phyloP scores from a whole-genome alignment of 2,329 filamentous ascomycete species.

The Colletotrichum liriopes region DNA sequence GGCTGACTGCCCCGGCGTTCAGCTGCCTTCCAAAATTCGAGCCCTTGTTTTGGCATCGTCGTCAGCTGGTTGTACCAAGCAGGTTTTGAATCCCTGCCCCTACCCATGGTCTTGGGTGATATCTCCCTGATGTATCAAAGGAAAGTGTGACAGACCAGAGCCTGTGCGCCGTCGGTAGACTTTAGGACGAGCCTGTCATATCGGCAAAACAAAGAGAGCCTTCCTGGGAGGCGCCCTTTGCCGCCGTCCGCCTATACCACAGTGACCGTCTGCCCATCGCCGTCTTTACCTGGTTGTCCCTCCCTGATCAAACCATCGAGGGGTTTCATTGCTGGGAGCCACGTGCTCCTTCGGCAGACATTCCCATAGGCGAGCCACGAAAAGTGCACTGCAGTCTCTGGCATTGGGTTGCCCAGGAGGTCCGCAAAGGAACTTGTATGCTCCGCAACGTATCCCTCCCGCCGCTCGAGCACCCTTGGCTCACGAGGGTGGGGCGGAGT shows the following conservation, averaged over 20 bases:
- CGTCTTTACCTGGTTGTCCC: background rate
- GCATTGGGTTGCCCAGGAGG: constrained; percentile 9
- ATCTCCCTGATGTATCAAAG: constrained; percentile 15
- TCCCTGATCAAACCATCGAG: constrained; percentile 34
- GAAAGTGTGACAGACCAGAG: constrained; percentile 32
- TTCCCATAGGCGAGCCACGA: constrained; percentile 25
- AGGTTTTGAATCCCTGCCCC: constrained; percentile 40
- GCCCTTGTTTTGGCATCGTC: constrained; percentile 21
- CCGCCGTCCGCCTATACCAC: constrained; percentile 2
- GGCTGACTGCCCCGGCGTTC: constrained; percentile 13
- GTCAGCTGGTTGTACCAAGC: constrained; percentile 25
- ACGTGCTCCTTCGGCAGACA: constrained; percentile 34
- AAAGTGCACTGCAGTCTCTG: constrained; percentile 11
- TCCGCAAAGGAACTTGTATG: constrained; percentile 9
- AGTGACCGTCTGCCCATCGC: background rate
- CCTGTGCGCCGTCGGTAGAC: constrained; percentile 39
- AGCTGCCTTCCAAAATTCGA: constrained; percentile 1
- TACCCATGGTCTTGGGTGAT: constrained; percentile 31
- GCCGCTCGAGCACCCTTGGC: constrained; percentile 28
- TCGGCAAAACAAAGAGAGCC: constrained; percentile 14
- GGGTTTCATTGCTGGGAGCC: constrained; percentile 26
- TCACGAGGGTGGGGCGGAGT: constrained; percentile 35
- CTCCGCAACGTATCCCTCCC: constrained; percentile 31
- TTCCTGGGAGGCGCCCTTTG: constrained; percentile 10
- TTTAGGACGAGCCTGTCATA: constrained; percentile 33